Evolutionary conservation across 768 basidiomycete species (phyloP).

Genomic region (Tubosaeta sp.): DNA sequence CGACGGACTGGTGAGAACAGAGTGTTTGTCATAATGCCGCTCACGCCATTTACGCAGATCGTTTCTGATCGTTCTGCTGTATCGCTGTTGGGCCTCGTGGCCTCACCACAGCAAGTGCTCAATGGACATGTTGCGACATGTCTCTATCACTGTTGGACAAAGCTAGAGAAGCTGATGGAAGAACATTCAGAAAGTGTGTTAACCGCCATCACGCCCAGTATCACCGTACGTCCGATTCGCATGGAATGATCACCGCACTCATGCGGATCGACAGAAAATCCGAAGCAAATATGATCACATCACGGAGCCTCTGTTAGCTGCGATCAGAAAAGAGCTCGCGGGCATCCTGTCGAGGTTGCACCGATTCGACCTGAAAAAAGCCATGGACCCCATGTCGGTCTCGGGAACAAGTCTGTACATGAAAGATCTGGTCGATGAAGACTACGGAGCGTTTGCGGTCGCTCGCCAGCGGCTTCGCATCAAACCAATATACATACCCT

Average conservation of each 20-base stretch:
- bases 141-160: slow-evolving; percentile 35
- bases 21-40: not conserved
- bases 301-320: slow-evolving; percentile 55
- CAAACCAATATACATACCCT: no score
- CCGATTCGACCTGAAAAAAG: slow-evolving; percentile 74
- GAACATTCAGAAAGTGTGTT: slow-evolving; percentile 40
- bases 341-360: slow-evolving; percentile 81
- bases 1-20: slow-evolving; percentile 60
- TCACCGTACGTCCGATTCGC: slow-evolving; percentile 46
- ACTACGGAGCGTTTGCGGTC: no score
- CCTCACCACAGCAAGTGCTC: slow-evolving; percentile 71
- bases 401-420: slow-evolving; percentile 72
- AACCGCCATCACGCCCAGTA: slow-evolving; percentile 47
- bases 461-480: no score
- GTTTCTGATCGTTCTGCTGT: slow-evolving; percentile 70
- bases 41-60: slow-evolving; percentile 39
- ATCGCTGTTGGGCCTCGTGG: slow-evolving; percentile 67
- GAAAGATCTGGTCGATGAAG: slow-evolving; percentile 76
- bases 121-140: slow-evolving; percentile 80
- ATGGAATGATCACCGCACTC: not conserved
- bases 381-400: slow-evolving; percentile 58
- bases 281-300: slow-evolving; percentile 47
- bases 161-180: slow-evolving; percentile 21
- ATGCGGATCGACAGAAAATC: slow-evolving; percentile 19
- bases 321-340: slow-evolving; percentile 77